These are phyloP conservation scores for Lactarius quietus DNA, from an alignment of 768 basidiomycete genomes.

Conservation along the genomic window DNA sequence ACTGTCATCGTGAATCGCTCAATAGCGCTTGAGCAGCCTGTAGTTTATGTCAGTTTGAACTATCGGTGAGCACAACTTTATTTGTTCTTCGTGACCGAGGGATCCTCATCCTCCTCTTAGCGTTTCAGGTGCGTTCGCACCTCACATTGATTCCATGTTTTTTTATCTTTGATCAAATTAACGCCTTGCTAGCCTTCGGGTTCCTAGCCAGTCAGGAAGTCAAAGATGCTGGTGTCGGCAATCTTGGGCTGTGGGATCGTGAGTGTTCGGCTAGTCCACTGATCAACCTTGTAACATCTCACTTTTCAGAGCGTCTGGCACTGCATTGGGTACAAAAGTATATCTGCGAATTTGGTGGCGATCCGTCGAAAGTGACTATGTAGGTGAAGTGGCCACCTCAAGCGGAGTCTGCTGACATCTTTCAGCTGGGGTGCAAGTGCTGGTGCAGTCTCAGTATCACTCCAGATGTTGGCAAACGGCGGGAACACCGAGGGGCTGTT, in stretches of 20 bases:
- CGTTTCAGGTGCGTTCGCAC: constrained; percentile 9
- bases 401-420: not conserved
- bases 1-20: constrained; percentile 27
- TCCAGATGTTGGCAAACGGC: constrained; percentile 43
- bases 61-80: constrained; percentile 24
- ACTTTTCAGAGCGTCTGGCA: constrained; percentile 47
- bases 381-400: constrained; percentile 32
- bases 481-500: constrained; percentile 39
- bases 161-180: too few species aligned
- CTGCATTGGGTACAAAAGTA: constrained; percentile 65
- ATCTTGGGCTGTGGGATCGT: constrained; percentile 66
- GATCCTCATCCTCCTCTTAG: not conserved
- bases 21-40: constrained; percentile 25
- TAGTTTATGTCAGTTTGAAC: constrained; percentile 31
- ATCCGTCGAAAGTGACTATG: constrained; percentile 56
- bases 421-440: constrained; percentile 49
- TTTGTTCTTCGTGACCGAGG: not conserved
- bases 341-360: constrained; percentile 59
- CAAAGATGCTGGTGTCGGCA: constrained; percentile 49
- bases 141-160: not conserved
- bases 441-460: constrained; percentile 44
- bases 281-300: not conserved
- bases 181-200: constrained; percentile 39
- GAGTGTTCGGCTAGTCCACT: constrained; percentile 26
- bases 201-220: constrained; percentile 52